Conservation (phyloP, 306 rosid species). For the Sesbania bispinosa region DNA sequence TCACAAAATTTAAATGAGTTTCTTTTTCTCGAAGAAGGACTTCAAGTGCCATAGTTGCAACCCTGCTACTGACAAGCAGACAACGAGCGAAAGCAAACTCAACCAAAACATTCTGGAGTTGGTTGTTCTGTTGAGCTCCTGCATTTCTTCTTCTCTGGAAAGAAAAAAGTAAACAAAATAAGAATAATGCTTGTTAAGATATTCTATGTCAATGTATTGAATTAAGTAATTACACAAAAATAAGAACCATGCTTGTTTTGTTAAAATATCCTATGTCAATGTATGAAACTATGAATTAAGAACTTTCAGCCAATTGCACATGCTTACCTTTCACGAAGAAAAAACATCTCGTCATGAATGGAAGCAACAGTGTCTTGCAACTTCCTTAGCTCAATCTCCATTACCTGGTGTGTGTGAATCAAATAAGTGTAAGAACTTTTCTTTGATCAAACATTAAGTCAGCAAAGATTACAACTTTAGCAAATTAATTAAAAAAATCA, state of each 20-base stretch:
- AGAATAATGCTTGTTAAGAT: background rate
- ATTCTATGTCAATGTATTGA: background rate
- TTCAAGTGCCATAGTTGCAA: slow-evolving; percentile 89
- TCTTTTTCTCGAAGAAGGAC: slow-evolving; percentile 93
- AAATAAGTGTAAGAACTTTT: background rate
- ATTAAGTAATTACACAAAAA: background rate
- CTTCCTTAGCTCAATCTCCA: slow-evolving; percentile 87
- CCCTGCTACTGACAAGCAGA: slow-evolving; percentile 78
- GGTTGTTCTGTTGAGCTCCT: slow-evolving; percentile 72
- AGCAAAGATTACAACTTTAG: background rate
- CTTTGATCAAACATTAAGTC: background rate
- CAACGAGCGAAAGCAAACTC: slow-evolving; percentile 67
- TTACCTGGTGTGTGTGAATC: slow-evolving; percentile 42
- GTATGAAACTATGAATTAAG: background rate
- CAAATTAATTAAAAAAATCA: slow-evolving; percentile 8
- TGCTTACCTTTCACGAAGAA: slow-evolving; percentile 75
- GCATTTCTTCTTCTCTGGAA: slow-evolving; percentile 94
- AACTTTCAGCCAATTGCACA: background rate
- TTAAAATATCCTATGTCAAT: background rate
- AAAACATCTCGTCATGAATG: slow-evolving; percentile 84
- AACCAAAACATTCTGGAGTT: slow-evolving; percentile 72
- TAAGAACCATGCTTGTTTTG: background rate
- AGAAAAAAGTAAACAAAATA: background rate
- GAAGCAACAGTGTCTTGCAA: slow-evolving; percentile 57
- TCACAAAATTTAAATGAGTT: slow-evolving; percentile 56